These are phyloP conservation scores for Schoenoplectus tabernaemontani DNA, from an alignment of 202 grass and related monocot genomes.

Conservation along the genomic window DNA sequence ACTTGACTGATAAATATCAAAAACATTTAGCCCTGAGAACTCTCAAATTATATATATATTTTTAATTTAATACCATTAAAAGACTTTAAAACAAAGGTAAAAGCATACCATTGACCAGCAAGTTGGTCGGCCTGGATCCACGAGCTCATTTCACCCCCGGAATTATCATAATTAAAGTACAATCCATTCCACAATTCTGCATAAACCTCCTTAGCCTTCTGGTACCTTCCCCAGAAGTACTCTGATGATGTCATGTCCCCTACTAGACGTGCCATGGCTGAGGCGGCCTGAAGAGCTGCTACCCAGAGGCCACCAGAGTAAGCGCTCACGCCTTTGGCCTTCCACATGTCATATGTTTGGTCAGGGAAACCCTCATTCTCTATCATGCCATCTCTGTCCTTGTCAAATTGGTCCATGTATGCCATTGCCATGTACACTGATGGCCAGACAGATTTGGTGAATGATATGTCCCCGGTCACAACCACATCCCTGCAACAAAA, in stretches of 20 bases:
- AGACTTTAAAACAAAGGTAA: background rate
- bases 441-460: constrained; percentile 55
- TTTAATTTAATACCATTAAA: background rate
- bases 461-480: constrained; percentile 36
- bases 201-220: constrained; percentile 39
- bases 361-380: constrained; percentile 71
- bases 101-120: constrained; percentile 66
- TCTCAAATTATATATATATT: too few species aligned
- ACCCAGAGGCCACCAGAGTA: constrained; percentile 79
- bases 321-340: constrained; percentile 52
- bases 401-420: constrained; percentile 88
- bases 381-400: constrained; percentile 67
- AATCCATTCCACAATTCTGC: constrained; percentile 55
- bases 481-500: constrained; percentile 31
- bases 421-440: constrained; percentile 81
- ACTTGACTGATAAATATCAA: background rate
- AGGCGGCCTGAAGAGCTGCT: constrained; percentile 51
- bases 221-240: constrained; percentile 32
- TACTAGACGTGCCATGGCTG: constrained; percentile 49
- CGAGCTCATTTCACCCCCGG: constrained; percentile 30
- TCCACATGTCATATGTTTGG: constrained; percentile 80
- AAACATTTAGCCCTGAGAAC: background rate
- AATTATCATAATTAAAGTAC: constrained; percentile 73
- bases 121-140: constrained; percentile 74
- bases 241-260: constrained; percentile 33